Base-by-base conservation (phyloP, 1,139 yeast species). In the Saccharomyces hybrid region DNA sequence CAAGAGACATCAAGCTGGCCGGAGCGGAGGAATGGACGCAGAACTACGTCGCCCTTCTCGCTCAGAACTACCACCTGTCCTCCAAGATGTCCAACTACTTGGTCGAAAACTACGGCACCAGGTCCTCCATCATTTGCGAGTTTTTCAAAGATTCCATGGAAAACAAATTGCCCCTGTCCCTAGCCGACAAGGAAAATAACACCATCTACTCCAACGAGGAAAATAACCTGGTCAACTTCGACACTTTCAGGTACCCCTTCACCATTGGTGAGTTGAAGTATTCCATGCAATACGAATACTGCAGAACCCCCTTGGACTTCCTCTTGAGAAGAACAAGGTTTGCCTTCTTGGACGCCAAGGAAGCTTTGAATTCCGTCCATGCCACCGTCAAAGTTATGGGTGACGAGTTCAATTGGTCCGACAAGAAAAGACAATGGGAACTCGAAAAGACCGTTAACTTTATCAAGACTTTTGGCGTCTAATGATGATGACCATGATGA, bases 261-360 rank as follows among this genome's bases (percentile, higher is more conserved):
- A 84, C 96, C 47, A 86, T 89, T 68, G 98, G 95, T 54, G 98
- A 91, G 75, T 80, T 91, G 73, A 79, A 83, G 67, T 91, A 90
- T 74, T 85, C 91, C 9, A 78, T 90, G 65, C 76, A 82, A 61
- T 81, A 88, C 73, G 98, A 91, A 75, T 89, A 89, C 70, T 83
- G 90, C 50, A 80, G 95, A 73, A 87, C 93, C 11, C 95, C 97
- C 52, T 74, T 86, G 56, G 98, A 91, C 72, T 90, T 91, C 78
- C 78, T 91, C 61, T 90, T 96, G 55, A 86, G 98, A 77, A 86
- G 98, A 78, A 86, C 95, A 54, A 84, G 98, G 73, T 82, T 89
- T 70, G 97, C 97, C 2, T 91, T 90, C 76, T 78, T 91, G 69
- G 91, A 91, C 73, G 89, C 95, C 50, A 83, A 83, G 70, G 93